Evolutionary conservation across 2,329 filamentous ascomycete genomes (phyloP).

Genomic region (Raffaelea albimanens): DNA sequence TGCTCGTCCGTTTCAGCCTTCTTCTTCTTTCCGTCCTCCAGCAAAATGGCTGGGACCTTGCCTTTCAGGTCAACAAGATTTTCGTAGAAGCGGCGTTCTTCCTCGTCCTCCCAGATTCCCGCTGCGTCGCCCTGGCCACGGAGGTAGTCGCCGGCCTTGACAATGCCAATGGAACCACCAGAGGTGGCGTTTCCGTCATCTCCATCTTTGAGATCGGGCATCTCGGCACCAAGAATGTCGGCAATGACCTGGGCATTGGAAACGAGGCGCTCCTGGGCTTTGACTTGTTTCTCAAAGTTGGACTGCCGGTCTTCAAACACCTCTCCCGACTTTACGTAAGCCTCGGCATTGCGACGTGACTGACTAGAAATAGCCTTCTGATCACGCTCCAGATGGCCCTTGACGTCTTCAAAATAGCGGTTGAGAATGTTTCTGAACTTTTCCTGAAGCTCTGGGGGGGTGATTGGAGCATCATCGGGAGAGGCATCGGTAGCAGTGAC

Average conservation of each 20-base stretch:
- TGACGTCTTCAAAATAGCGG: slow-evolving; percentile 89
- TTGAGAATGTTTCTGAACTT: slow-evolving; percentile 78
- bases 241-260: slow-evolving; percentile 86
- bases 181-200: slow-evolving; percentile 57
- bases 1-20: slow-evolving; percentile 74
- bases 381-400: slow-evolving; percentile 77
- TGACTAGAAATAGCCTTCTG: slow-evolving; percentile 83
- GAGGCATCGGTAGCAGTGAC: slow-evolving; percentile 39
- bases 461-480: slow-evolving; percentile 49
- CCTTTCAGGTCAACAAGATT: slow-evolving; percentile 92
- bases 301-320: slow-evolving; percentile 96
- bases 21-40: slow-evolving; percentile 94
- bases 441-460: slow-evolving; percentile 66
- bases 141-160: slow-evolving; percentile 89
- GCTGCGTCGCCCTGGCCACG: slow-evolving; percentile 82
- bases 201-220: slow-evolving; percentile 85
- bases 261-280: slow-evolving; percentile 82
- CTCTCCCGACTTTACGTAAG: slow-evolving; percentile 96
- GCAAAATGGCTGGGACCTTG: slow-evolving; percentile 84
- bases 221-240: slow-evolving; percentile 78
- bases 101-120: slow-evolving; percentile 98
- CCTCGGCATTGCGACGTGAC: slow-evolving; percentile 90
- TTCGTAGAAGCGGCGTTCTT: slow-evolving; percentile 96
- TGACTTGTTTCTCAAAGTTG: slow-evolving; percentile 89
- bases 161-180: slow-evolving; percentile 77